Evolutionary conservation across 331 rosid species (phyloP), one percentile per base, ranked within the genome.

Genomic region (Pyrus hybrid): DNA sequence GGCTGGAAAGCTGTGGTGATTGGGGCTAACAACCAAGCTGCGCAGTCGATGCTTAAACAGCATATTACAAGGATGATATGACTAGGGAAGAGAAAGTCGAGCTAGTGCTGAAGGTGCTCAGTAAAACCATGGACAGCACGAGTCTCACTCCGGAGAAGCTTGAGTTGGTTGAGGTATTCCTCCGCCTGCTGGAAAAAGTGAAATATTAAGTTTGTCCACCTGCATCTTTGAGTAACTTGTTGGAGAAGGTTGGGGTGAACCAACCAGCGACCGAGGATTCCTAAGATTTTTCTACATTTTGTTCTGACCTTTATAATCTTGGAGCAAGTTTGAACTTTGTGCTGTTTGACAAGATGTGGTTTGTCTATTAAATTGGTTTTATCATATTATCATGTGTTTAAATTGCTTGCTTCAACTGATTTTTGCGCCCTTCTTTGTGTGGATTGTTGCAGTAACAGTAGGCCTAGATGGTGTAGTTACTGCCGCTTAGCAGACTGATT

Each of bases 1-100:
- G 91, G 93, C 49, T 87, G 93, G 93, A 89, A 89, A 77, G 93
- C 89, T 75, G 89, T 83, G 26, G 93, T 89, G n/a, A 83, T 87
- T 30, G 93, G 93, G 29, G 91, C 91, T 57, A 89, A 89, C 68
- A 85, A 89, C 80, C 91, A 87, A 76, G 93, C 91, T 4, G 91
- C 89, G 5, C 89, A 86, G 66, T 89, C 91, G 14, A 89, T 89
- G 78, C 86, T 86, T 0, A 88, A 88, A 73, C 93, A 88, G 80
- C 88, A n/a, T n/a, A 85, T 70, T 89, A 86, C 85, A 89, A 85
- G 82, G 93, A 89, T 81, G 93, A 86, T 18, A 81, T 89, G 70
- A 79, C 83, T 3, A 82, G 89, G 80, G 91, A 89, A 71, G 93
- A 86, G 58, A 87, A 86, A 11, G 88, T 87, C 23, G 87, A 87